Evolutionary conservation across 2,329 filamentous ascomycete genomes (phyloP).

Genomic region (Neonectria punicea): DNA sequence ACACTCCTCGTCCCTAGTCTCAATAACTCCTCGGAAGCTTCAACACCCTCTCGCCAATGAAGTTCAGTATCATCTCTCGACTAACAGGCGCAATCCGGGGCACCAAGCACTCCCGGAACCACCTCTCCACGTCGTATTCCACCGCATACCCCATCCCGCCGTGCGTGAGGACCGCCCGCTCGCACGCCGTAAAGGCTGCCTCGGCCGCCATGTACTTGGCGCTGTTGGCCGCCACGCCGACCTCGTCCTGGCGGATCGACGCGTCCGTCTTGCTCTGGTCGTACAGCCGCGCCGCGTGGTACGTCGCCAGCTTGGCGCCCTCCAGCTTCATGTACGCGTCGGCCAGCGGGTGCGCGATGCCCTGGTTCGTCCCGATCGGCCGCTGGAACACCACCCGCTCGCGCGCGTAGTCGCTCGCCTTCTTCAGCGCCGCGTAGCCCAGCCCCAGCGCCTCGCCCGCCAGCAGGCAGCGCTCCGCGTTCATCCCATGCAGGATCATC

Average conservation of each 20-base stretch:
- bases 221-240: conserved; percentile 74
- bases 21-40: conserved; percentile 74
- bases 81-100: conserved; percentile 73
- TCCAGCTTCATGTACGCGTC: conserved; percentile 74
- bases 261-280: conserved; percentile 63
- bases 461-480: conserved; percentile 78
- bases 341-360: conserved; percentile 72
- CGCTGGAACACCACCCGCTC: conserved; percentile 74
- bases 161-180: conserved; percentile 67
- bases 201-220: conserved; percentile 78
- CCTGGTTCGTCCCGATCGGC: conserved; percentile 74
- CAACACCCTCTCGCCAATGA: conserved; percentile 75
- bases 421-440: conserved; percentile 76
- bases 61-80: conserved; percentile 81
- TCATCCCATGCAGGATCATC: conserved; percentile 83
- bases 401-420: conserved; percentile 72
- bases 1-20: background rate
- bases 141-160: conserved; percentile 74
- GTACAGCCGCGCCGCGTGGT: conserved; percentile 72
- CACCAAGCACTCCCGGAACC: conserved; percentile 72
- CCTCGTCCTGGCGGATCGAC: conserved; percentile 62
- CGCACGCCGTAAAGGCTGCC: conserved; percentile 70
- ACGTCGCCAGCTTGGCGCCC: conserved; percentile 71
- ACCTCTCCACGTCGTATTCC: conserved; percentile 74
- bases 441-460: conserved; percentile 84